Evolutionary conservation across 2,329 filamentous ascomycete species (phyloP).

Genomic region (Talaromyces sp.): DNA sequence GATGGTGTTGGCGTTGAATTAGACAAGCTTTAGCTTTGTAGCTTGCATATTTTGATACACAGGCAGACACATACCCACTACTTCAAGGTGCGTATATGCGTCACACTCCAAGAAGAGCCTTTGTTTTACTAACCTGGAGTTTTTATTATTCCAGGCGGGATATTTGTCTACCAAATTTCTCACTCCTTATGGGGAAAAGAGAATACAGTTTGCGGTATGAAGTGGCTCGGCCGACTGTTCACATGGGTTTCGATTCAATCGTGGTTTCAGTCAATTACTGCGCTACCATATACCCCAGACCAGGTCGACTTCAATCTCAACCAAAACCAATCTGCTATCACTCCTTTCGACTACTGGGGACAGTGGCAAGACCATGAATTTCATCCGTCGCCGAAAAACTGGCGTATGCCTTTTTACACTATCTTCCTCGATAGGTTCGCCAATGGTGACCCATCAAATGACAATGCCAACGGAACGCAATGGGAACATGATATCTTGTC

Average conservation of each 20-base stretch:
- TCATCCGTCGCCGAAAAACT: slow-evolving; percentile 49
- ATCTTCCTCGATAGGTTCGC: slow-evolving; percentile 56
- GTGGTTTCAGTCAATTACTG: neutral
- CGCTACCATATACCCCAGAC: slow-evolving; percentile 36
- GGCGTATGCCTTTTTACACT: slow-evolving; percentile 59
- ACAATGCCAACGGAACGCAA: slow-evolving; percentile 53
- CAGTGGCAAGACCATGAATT: slow-evolving; percentile 47
- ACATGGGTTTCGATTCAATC: neutral
- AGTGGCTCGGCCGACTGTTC: neutral
- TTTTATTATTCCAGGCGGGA: neutral
- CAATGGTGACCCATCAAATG: slow-evolving; percentile 56
- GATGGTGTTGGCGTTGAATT: neutral
- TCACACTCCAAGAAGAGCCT: neutral
- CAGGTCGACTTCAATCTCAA: slow-evolving; percentile 54
- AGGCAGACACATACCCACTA: neutral
- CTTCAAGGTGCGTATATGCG: neutral
- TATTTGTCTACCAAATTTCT: neutral
- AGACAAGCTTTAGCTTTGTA: neutral
- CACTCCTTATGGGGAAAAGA: neutral
- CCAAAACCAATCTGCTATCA: slow-evolving; percentile 46
- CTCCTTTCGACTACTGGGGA: slow-evolving; percentile 52
- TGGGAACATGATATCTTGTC: slow-evolving; percentile 54
- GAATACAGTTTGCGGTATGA: slow-evolving; percentile 18
- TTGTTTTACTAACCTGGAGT: neutral
- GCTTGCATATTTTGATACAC: neutral